Evolutionary conservation across 2,329 filamentous ascomycete genomes (phyloP).

Genomic region (Nigrospora sphaerica): DNA sequence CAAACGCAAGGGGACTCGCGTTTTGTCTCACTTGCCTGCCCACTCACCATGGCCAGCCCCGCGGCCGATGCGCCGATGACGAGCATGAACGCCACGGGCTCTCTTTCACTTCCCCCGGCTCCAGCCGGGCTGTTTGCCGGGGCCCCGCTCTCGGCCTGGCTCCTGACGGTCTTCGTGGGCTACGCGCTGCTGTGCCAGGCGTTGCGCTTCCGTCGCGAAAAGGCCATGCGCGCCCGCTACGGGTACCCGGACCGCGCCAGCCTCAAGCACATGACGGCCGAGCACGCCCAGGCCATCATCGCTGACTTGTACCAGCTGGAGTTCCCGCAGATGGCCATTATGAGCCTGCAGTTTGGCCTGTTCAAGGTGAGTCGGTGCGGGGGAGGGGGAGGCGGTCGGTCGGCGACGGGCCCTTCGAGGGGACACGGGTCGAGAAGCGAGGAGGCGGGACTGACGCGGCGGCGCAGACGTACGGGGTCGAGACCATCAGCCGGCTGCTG

Average conservation of each 20-base stretch:
- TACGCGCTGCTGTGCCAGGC: slow-evolving; percentile 18
- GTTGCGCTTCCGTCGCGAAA: slow-evolving; percentile 19
- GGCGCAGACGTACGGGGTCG: slow-evolving; percentile 21
- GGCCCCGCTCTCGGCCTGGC: slow-evolving; percentile 2
- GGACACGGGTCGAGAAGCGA: background rate
- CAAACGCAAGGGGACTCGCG: no score
- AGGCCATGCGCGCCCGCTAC: slow-evolving; percentile 11
- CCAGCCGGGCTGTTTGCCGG: no score
- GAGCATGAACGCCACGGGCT: background rate
- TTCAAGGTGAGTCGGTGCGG: slow-evolving; percentile 18
- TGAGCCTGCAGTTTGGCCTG: slow-evolving; percentile 19
- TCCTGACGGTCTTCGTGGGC: slow-evolving; percentile 10
- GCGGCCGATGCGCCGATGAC: background rate
- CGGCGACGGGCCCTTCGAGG: background rate
- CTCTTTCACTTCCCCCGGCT: no score
- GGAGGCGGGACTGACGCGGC: slow-evolving; percentile 3
- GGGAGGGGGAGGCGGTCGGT: background rate
- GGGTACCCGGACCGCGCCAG: slow-evolving; percentile 15
- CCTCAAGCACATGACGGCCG: slow-evolving; percentile 20
- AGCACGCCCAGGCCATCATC: slow-evolving; percentile 22
- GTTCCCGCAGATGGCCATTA: slow-evolving; percentile 16
- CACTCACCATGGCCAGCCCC: no score
- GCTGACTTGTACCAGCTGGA: slow-evolving; percentile 14
- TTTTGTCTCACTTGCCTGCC: no score
- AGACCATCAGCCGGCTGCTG: slow-evolving; percentile 20